Percentiles rank a stretch among this genome's conserved stretches.
phyloP scores from a whole-genome alignment of 768 basidiomycete species.

The Leccinum ochraceum region DNA sequence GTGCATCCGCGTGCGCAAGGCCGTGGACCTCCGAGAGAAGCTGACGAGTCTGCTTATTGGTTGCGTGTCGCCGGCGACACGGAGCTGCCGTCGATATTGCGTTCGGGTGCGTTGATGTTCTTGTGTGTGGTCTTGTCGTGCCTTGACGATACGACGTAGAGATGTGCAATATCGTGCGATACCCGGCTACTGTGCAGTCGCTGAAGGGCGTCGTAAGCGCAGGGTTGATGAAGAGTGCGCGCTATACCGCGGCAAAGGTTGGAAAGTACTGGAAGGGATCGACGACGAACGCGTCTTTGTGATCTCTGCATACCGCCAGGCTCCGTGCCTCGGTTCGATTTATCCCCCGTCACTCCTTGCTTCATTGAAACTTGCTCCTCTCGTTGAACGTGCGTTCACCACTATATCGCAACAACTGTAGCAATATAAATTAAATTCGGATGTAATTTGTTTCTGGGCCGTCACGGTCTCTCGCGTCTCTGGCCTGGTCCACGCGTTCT shows the following conservation, averaged over 20 bases:
- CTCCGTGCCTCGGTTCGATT: not conserved
- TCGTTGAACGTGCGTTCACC: not conserved
- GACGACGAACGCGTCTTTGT: slow-evolving; percentile 8
- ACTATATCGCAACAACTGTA: slow-evolving; percentile 18
- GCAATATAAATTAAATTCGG: slow-evolving; percentile 15
- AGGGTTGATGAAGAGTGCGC: slow-evolving; percentile 74
- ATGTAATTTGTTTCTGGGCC: slow-evolving; percentile 17
- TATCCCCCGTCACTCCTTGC: slow-evolving; percentile 15
- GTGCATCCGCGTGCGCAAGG: slow-evolving; percentile 44
- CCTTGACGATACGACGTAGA: slow-evolving; percentile 44
- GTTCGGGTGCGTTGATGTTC: slow-evolving; percentile 44
- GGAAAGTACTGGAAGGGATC: slow-evolving; percentile 75
- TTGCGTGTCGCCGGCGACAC: slow-evolving; percentile 66
- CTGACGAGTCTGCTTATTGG: slow-evolving; percentile 79
- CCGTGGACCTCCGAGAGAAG: slow-evolving; percentile 44
- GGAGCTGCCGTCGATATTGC: slow-evolving; percentile 51
- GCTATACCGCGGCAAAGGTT: slow-evolving; percentile 76
- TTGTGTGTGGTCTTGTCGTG: not conserved
- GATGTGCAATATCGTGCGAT: slow-evolving; percentile 73
- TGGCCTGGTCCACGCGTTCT: not conserved
- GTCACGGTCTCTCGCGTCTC: not conserved
- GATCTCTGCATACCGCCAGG: not conserved
- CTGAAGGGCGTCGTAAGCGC: slow-evolving; percentile 86
- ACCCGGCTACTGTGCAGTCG: slow-evolving; percentile 82
- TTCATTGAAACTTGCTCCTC: slow-evolving; percentile 5